Percentiles rank a stretch among this genome's conserved stretches.
Conservation (phyloP, 2,329 filamentous ascomycete genomes). For the Aureobasidium sp. region DNA sequence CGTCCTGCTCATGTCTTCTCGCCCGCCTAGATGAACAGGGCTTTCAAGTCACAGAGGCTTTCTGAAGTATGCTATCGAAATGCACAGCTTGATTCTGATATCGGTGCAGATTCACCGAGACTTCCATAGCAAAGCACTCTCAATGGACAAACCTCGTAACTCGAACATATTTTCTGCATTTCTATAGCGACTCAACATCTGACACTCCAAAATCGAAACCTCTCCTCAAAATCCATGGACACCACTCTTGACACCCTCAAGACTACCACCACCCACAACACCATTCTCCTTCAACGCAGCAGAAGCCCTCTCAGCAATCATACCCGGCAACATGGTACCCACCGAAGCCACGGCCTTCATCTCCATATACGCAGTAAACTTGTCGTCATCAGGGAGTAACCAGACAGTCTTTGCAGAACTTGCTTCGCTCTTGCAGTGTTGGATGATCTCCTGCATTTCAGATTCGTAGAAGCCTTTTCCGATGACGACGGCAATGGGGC, state of each 20-base stretch:
- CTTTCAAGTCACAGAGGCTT: background rate
- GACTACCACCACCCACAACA: background rate
- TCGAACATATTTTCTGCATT: background rate
- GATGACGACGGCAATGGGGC: conserved; percentile 11
- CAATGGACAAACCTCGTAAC: background rate
- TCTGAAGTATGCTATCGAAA: background rate
- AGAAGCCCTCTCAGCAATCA: conserved; percentile 12
- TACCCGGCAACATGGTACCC: conserved; percentile 8
- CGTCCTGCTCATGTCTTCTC: too few relatives aligned
- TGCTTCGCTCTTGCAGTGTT: background rate
- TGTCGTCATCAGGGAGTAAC: conserved; percentile 12
- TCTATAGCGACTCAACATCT: too few relatives aligned
- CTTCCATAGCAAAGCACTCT: too few relatives aligned
- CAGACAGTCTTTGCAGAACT: background rate
- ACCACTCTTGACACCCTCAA: conserved; percentile 4
- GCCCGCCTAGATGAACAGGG: too few relatives aligned
- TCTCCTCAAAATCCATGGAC: background rate
- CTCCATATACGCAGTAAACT: conserved; percentile 12
- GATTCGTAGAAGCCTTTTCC: conserved; percentile 13
- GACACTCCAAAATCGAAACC: too few relatives aligned
- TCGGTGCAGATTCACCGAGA: background rate
- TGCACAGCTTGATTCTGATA: background rate
- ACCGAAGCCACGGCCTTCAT: conserved; percentile 9
- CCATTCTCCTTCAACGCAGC: conserved; percentile 12
- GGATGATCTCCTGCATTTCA: conserved; percentile 9